Percentiles rank a stretch among this genome's conserved stretches.
Conservation (phyloP, 345 rosid species). For the Salix udensis region DNA sequence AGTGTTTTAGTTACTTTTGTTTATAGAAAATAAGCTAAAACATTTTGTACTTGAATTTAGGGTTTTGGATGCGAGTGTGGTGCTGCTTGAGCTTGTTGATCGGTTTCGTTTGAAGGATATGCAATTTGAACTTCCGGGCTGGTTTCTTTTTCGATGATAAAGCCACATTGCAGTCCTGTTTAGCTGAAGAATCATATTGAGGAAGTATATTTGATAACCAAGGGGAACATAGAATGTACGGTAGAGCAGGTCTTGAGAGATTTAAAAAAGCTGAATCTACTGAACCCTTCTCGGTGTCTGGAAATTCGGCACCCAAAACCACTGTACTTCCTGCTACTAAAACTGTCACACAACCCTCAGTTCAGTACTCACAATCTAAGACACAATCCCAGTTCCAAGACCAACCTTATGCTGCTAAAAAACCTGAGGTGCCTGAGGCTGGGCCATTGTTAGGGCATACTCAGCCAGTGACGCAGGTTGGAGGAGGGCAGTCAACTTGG, state of each 20-base stretch:
- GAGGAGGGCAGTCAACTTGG: conserved; percentile 87
- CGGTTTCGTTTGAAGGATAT: neutral
- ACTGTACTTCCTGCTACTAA: conserved; percentile 26
- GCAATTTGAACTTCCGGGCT: conserved; percentile 6
- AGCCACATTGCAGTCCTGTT: neutral
- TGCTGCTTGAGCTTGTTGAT: neutral
- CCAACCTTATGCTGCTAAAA: conserved; percentile 29
- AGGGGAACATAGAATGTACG: conserved; percentile 58
- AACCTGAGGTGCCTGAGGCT: conserved; percentile 34
- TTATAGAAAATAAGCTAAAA: neutral
- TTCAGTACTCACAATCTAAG: conserved; percentile 32
- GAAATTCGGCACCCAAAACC: conserved; percentile 43
- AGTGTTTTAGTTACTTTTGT: neutral
- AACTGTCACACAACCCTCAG: conserved; percentile 14
- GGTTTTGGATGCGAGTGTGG: conserved; percentile 9
- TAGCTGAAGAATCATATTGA: neutral
- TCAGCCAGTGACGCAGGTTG: conserved; percentile 53
- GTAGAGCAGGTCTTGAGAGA: conserved; percentile 84
- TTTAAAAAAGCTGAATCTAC: conserved; percentile 83
- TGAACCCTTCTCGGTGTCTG: conserved; percentile 74
- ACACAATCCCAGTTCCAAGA: conserved; percentile 23
- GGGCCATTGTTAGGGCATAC: conserved; percentile 41
- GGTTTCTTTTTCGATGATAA: neutral
- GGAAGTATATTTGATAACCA: neutral
- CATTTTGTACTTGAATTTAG: conserved; percentile 5